Evolutionary conservation across 306 rosid species (phyloP).

Genomic region (Sphenostylis stenocarpa): DNA sequence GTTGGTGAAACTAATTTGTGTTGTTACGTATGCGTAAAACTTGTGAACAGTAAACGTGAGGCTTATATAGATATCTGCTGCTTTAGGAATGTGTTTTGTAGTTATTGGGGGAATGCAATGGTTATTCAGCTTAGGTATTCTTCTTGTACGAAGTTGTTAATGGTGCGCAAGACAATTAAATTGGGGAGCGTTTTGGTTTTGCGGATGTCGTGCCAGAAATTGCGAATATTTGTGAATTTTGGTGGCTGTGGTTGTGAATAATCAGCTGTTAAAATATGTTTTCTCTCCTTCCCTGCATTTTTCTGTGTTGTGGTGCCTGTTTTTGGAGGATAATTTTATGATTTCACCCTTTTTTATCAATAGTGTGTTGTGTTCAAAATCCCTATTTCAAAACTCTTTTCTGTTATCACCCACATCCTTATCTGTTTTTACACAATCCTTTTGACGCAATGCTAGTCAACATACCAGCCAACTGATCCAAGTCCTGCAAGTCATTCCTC

Average conservation of each 20-base stretch:
- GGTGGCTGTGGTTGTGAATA: background rate
- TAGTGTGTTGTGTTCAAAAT: background rate
- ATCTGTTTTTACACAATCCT: background rate
- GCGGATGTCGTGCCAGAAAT: background rate
- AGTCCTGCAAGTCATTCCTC: background rate
- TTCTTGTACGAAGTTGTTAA: background rate
- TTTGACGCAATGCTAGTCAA: background rate
- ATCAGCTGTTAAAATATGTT: background rate
- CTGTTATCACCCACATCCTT: background rate
- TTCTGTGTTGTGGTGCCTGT: background rate
- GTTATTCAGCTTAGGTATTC: background rate
- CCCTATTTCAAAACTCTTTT: background rate
- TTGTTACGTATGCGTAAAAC: background rate
- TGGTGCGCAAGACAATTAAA: background rate
- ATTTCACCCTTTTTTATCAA: background rate
- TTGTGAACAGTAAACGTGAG: background rate
- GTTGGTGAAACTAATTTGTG: background rate
- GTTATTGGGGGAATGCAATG: background rate
- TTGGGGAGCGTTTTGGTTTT: background rate
- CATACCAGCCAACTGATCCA: background rate
- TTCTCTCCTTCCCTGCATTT: background rate
- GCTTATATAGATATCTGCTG: background rate
- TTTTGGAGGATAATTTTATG: background rate
- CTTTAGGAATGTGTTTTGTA: conserved; percentile 10
- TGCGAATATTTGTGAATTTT: background rate